Evolutionary conservation across 176 grass and related monocot species (phyloP).

Genomic region (Oryza longistaminata): DNA sequence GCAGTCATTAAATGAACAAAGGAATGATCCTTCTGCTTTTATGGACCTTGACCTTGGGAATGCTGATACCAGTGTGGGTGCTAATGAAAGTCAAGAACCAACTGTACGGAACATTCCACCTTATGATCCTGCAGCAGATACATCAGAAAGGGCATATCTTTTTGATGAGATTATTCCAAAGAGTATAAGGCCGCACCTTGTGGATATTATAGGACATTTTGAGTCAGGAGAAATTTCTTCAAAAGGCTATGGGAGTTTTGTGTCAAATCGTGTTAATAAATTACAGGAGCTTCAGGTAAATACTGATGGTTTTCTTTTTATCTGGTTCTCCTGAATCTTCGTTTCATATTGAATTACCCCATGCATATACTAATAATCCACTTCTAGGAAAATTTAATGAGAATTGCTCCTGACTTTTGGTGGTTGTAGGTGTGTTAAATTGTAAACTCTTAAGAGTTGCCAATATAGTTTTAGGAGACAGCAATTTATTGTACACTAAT

Average conservation of each 20-base stretch:
- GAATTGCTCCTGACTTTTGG: neutral
- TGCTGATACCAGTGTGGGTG: conserved; percentile 18
- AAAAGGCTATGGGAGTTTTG: conserved; percentile 79
- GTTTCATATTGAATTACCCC: conserved; percentile 3
- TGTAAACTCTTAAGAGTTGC: neutral
- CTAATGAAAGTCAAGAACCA: conserved; percentile 34
- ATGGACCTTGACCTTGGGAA: conserved; percentile 44
- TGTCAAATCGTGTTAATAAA: conserved; percentile 72
- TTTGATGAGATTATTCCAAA: conserved; percentile 84
- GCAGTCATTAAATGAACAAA: conserved; percentile 58
- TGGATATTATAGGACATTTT: conserved; percentile 61
- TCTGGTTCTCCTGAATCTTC: neutral
- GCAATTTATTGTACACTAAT: conserved; percentile 27
- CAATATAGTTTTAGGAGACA: neutral
- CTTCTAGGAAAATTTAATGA: neutral
- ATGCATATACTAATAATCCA: neutral
- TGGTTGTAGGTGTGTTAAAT: neutral
- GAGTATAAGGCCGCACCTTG: conserved; percentile 56
- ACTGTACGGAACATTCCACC: conserved; percentile 79
- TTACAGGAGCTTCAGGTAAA: conserved; percentile 63
- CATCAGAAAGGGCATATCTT: conserved; percentile 65
- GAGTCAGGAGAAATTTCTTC: conserved; percentile 51
- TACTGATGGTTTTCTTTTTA: conserved; percentile 26
- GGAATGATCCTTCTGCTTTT: conserved; percentile 58
- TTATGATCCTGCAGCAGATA: conserved; percentile 67